Evolutionary conservation across 345 rosid genomes (phyloP).

Genomic region (Acer negundo): DNA sequence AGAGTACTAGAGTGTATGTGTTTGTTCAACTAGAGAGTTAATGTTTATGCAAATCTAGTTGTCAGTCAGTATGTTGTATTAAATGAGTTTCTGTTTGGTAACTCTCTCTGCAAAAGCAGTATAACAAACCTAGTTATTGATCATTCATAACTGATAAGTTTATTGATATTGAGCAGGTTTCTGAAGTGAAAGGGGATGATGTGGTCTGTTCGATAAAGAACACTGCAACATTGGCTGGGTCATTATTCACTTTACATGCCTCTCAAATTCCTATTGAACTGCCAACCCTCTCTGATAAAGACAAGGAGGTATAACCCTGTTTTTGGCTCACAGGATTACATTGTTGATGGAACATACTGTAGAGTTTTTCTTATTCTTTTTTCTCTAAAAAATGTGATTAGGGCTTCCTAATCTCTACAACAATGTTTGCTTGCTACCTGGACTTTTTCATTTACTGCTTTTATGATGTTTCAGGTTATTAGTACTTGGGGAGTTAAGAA

Average conservation of each 20-base stretch:
- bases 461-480: slow-evolving; percentile 54
- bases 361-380: neutral
- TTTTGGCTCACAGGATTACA: neutral
- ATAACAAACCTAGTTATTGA: neutral
- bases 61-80: neutral
- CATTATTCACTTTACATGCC: slow-evolving; percentile 81
- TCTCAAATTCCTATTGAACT: slow-evolving; percentile 86
- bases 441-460: slow-evolving; percentile 14
- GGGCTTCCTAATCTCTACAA: neutral
- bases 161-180: slow-evolving; percentile 54
- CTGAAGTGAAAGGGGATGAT: slow-evolving; percentile 78
- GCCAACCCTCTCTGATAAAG: slow-evolving; percentile 88
- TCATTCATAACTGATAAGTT: slow-evolving; percentile 11
- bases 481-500: slow-evolving; percentile 92
- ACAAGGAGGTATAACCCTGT: slow-evolving; percentile 67
- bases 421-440: neutral
- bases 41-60: neutral
- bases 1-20: neutral
- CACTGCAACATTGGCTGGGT: slow-evolving; percentile 83
- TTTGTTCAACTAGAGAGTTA: neutral
- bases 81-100: neutral
- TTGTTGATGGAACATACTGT: neutral
- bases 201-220: slow-evolving; percentile 87
- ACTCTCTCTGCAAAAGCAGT: neutral
- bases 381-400: neutral